Conservation (phyloP, 192 early-diverging fungal genomes). For the Chytriomyces hyalinus region DNA sequence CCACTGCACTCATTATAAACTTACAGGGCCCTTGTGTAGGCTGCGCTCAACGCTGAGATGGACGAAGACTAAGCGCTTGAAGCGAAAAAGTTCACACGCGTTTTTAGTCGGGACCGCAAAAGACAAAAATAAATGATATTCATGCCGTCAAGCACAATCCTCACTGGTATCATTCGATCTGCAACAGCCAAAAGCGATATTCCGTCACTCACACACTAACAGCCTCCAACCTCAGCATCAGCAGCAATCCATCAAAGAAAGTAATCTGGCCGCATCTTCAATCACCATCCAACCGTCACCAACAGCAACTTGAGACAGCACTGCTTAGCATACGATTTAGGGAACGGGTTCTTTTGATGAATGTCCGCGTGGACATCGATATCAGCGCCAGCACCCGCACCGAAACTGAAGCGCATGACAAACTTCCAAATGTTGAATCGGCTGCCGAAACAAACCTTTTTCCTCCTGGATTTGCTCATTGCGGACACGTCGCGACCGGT, state of each 20-base stretch:
- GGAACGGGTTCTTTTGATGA: not conserved
- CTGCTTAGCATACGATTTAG: not conserved
- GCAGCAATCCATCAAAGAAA: no score
- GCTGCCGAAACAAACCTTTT: not conserved
- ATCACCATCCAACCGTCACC: not conserved
- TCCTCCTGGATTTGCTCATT: not conserved
- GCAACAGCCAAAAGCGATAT: no score
- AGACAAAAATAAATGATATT: no score
- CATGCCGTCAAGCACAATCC: no score
- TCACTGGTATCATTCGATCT: no score
- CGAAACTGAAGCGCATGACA: conserved; percentile 1
- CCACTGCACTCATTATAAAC: not conserved
- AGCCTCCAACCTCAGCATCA: no score
- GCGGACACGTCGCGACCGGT: not conserved
- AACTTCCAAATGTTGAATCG: not conserved
- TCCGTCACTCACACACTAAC: no score
- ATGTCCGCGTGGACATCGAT: not conserved
- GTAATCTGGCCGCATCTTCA: no score
- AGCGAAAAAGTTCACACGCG: not conserved
- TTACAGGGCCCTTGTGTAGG: conserved; percentile 24
- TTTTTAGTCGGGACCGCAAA: not conserved
- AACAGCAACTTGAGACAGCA: not conserved
- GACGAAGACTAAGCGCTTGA: conserved; percentile 48
- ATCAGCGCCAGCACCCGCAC: not conserved
- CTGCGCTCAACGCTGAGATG: conserved; percentile 56